Conservation (phyloP, 1,139 yeast species). For the Lizanozyma gosingica region DNA sequence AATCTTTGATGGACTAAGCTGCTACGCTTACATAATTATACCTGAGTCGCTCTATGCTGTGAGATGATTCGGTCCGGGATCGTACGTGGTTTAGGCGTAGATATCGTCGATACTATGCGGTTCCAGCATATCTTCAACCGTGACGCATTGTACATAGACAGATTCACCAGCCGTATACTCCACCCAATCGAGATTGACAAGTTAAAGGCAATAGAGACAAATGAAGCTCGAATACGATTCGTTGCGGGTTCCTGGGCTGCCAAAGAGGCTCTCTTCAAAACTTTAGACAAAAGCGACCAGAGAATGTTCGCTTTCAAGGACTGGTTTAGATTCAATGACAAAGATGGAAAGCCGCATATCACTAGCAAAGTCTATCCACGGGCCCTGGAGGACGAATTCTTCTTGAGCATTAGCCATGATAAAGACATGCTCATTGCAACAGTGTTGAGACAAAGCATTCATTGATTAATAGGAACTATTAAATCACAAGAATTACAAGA, state of each 20-base stretch:
- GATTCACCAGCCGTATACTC: slow-evolving; percentile 42
- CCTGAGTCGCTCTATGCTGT: too few relatives aligned
- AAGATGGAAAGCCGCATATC: slow-evolving; percentile 32
- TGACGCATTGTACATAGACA: slow-evolving; percentile 19
- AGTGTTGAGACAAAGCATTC: slow-evolving; percentile 33
- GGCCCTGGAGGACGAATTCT: slow-evolving; percentile 33
- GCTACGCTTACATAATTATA: too few relatives aligned
- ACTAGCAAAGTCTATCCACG: slow-evolving; percentile 19
- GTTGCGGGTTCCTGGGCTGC: slow-evolving; percentile 46
- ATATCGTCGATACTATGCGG: slow-evolving; percentile 44
- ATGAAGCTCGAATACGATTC: slow-evolving; percentile 1
- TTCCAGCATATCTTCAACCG: slow-evolving; percentile 34
- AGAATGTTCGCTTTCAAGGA: slow-evolving; percentile 41
- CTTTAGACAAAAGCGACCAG: slow-evolving; percentile 45
- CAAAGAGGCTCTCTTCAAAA: slow-evolving; percentile 68
- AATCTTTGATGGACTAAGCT: too few relatives aligned
- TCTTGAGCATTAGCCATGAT: slow-evolving; percentile 59
- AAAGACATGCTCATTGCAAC: slow-evolving; percentile 43
- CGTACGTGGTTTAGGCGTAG: slow-evolving; percentile 50
- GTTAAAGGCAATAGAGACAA: slow-evolving; percentile 14
- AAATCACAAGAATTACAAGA: too few relatives aligned
- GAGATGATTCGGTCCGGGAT: too few relatives aligned
- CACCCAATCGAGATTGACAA: slow-evolving; percentile 42
- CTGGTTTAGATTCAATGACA: slow-evolving; percentile 46
- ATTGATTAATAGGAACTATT: slow-evolving; percentile 1